Percentiles rank a stretch among this genome's conserved stretches.
Conservation (phyloP, 805 yeast genomes). For the Pichia deserticola region DNA sequence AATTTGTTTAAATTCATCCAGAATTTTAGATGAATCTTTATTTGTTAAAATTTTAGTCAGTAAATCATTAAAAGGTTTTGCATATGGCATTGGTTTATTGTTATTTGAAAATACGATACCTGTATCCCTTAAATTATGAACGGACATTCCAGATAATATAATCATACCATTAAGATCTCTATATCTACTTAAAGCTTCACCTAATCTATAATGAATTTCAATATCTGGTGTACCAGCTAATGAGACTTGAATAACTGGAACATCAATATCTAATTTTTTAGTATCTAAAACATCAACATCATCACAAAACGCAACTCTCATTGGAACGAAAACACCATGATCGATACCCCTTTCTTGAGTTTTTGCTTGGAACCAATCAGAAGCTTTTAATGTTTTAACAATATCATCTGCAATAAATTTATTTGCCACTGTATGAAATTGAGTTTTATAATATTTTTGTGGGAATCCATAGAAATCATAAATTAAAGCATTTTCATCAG, state of each 20-base stretch:
- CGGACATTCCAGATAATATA: constrained; percentile 71
- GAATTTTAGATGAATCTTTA: constrained; percentile 23
- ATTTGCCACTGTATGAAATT: constrained; percentile 48
- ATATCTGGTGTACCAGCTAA: constrained; percentile 36
- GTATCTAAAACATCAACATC: constrained; percentile 26
- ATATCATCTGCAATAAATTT: constrained; percentile 38
- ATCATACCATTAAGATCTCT: constrained; percentile 47
- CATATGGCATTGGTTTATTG: constrained; percentile 37
- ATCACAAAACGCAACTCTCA: constrained; percentile 58
- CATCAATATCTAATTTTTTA: constrained; percentile 36
- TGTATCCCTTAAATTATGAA: constrained; percentile 61
- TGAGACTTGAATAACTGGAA: constrained; percentile 46
- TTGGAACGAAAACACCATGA: constrained; percentile 81
- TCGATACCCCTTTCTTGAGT: constrained; percentile 60
- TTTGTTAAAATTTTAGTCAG: constrained; percentile 34
- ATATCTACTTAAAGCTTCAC: constrained; percentile 44
- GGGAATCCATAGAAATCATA: constrained; percentile 79
- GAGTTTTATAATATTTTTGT: constrained; percentile 49
- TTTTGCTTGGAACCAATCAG: constrained; percentile 37
- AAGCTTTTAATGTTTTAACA: constrained; percentile 30
- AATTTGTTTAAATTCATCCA: constrained; percentile 33
- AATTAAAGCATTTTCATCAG: constrained; percentile 45
- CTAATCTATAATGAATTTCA: constrained; percentile 43
- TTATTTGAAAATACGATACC: constrained; percentile 22
- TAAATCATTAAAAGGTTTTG: constrained; percentile 41